A percentile compares a stretch with the other conserved stretches of the same genome.
phyloP scores from a whole-genome alignment of 1,284 basidiomycete species.

The Hymenochaete sp. region DNA sequence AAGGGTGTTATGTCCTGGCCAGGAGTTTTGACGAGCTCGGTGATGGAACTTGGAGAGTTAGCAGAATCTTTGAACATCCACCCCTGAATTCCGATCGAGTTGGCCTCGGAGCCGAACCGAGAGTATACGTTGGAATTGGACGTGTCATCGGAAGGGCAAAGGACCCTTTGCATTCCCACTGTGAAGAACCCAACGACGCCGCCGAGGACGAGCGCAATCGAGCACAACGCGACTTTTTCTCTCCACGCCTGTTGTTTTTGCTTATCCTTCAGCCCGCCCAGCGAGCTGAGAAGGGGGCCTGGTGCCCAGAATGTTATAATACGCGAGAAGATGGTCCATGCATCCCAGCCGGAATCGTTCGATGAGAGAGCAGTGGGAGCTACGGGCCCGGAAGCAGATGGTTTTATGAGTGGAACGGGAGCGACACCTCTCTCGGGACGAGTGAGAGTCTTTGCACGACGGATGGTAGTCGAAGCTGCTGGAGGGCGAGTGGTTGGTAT shows the following conservation, averaged over 20 bases:
- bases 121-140: slow-evolving; percentile 58
- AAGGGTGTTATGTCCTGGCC: slow-evolving; percentile 87
- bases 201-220: slow-evolving; percentile 76
- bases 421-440: slow-evolving; percentile 92
- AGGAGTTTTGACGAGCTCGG: slow-evolving; percentile 51
- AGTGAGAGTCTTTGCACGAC: slow-evolving; percentile 90
- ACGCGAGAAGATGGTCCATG: slow-evolving; percentile 79
- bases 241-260: slow-evolving; percentile 88
- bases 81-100: slow-evolving; percentile 74
- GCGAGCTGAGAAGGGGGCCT: slow-evolving; percentile 57
- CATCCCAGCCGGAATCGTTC: slow-evolving; percentile 43
- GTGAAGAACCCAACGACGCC: slow-evolving; percentile 85
- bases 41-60: slow-evolving; percentile 38
- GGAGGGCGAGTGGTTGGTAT: slow-evolving; percentile 57
- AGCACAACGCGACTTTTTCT: slow-evolving; percentile 92
- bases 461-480: slow-evolving; percentile 47
- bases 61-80: slow-evolving; percentile 68
- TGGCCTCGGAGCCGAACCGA: slow-evolving; percentile 47
- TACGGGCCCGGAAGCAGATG: slow-evolving; percentile 34
- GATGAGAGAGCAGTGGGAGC: slow-evolving; percentile 25
- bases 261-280: slow-evolving; percentile 78
- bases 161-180: slow-evolving; percentile 86
- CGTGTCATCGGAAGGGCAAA: slow-evolving; percentile 71
- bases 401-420: slow-evolving; percentile 89
- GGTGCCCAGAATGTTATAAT: slow-evolving; percentile 91